Conservation (phyloP, 2,329 filamentous ascomycete genomes). For the Cladosporium sp. region DNA sequence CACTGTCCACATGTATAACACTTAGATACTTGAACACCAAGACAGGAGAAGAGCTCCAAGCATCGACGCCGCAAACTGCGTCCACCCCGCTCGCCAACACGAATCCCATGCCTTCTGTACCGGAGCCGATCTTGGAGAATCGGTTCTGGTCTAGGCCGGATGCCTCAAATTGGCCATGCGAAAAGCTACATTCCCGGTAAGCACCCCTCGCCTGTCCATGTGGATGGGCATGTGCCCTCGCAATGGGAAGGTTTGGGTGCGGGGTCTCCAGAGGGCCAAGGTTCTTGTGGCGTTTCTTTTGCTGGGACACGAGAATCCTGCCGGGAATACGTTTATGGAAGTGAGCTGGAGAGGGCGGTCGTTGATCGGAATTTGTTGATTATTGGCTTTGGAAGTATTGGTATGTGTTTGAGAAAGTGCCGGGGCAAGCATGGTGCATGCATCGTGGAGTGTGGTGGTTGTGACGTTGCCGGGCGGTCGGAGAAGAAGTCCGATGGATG, state of each 20-base stretch:
- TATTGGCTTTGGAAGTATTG: neutral
- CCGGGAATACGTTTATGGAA: neutral
- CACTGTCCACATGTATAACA: too few species aligned
- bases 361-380: neutral
- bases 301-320: neutral
- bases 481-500: neutral
- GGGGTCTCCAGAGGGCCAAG: constrained; percentile 6
- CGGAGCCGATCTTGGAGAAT: neutral
- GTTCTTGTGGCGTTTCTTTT: constrained; percentile 1
- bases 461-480: neutral
- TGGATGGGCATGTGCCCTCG: neutral
- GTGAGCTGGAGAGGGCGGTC: neutral
- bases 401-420: neutral
- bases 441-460: neutral
- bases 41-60: too few species aligned
- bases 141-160: neutral
- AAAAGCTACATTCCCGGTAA: neutral
- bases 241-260: neutral
- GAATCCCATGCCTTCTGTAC: constrained; percentile 1
- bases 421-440: too few species aligned
- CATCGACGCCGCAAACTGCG: neutral
- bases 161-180: constrained; percentile 1
- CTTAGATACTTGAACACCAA: too few species aligned
- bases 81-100: neutral
- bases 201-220: neutral